A percentile compares a stretch with the other conserved stretches of the same genome.
phyloP scores from a whole-genome alignment of 352 stramenopile species.

The Phytophthora brassicae region DNA sequence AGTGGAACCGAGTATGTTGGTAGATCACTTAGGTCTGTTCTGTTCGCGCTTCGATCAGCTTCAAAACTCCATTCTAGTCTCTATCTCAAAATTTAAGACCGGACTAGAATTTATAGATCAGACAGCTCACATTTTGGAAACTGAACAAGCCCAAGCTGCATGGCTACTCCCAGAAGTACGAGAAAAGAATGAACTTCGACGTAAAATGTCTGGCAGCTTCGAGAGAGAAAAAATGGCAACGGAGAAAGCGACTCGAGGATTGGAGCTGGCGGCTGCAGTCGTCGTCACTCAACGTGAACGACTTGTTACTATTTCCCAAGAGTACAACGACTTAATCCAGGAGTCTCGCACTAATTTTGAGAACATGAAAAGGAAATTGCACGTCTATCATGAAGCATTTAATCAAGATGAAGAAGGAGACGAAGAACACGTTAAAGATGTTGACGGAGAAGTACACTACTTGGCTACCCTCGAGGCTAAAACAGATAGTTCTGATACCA shows the following conservation, averaged over 20 bases:
- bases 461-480: neutral
- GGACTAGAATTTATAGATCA: constrained; percentile 57
- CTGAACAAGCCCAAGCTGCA: constrained; percentile 52
- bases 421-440: neutral
- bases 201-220: constrained; percentile 62
- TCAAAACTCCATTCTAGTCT: constrained; percentile 25
- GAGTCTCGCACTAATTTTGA: constrained; percentile 36
- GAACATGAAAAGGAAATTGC: constrained; percentile 25
- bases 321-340: constrained; percentile 56
- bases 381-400: constrained; percentile 33
- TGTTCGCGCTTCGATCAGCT: constrained; percentile 32
- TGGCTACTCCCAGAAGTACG: constrained; percentile 55
- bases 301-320: constrained; percentile 42
- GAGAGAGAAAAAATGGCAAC: constrained; percentile 54
- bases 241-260: constrained; percentile 47
- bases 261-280: constrained; percentile 49
- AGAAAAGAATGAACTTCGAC: constrained; percentile 40
- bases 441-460: neutral
- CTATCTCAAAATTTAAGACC: constrained; percentile 19
- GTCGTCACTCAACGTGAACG: constrained; percentile 41
- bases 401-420: constrained; percentile 10
- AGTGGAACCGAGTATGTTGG: constrained; percentile 49
- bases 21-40: constrained; percentile 61
- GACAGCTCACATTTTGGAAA: constrained; percentile 49
- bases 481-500: neutral